Base-by-base conservation (phyloP, 2,329 filamentous ascomycete species). In the Lasiodiplodia gonubiensis region DNA sequence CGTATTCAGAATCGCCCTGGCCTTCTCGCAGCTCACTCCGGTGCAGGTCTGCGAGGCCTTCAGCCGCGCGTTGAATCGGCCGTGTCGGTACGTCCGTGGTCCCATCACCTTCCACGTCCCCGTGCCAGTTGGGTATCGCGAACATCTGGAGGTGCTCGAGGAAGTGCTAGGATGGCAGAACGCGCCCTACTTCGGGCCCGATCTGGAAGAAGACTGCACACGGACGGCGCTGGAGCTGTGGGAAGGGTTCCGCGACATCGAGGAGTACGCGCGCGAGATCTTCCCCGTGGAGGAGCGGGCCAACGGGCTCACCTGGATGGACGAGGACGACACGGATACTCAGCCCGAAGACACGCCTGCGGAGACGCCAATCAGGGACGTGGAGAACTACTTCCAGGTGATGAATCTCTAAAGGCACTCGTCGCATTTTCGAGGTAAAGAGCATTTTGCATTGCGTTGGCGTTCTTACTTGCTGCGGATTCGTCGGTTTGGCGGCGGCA, bases 241-340 rank as follows among this genome's bases (percentile, higher is more conserved):
- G 95, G 92, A 97, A 76, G 95, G 93, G 4, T 93, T 93, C 71
- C 86, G 95, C 66, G 92, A 92, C 35, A 86, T 98, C 72, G 93
- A 97, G 76, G 95, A 98, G 79, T 99, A 98, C 77, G 94, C 94
- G 1, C 86, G 92, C 59, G 95, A 98, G 77, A 93, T 96, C 33
- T 98, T 98, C 74, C 92, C 93, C 0, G 86, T 97, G 14, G 95
- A 99, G 79, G 95, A 99, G 80, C 91, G 94, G 72, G 93, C 93
- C 37, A 98, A 98, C 77, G 94, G 94, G 5, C 82, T 95, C 75
- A 92, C 91, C 18, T 99, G 95, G 95, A 98, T 97, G 94, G 81
- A 83, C 69, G 83, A 86, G 76, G 79, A 80, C 70, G 76, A 78
- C 30, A 65, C 67, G n/a, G 67, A 68, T 27, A 55, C 48, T 21